Evolutionary conservation across 169 alveolate genomes (phyloP).

Genomic region (Nephromyces sp.): DNA sequence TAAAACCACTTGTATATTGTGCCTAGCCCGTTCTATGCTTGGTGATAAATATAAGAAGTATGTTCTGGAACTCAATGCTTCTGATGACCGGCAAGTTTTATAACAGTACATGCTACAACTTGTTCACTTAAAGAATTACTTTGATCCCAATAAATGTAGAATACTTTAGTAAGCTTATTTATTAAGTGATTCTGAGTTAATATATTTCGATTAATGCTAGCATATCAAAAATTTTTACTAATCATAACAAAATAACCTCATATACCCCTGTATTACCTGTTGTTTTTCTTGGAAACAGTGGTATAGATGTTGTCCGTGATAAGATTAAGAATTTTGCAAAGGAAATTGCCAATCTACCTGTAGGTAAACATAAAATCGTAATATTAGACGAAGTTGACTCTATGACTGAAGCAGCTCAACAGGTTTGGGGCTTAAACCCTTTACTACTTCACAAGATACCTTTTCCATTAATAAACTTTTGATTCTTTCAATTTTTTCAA

Average conservation of each 20-base stretch:
- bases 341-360: conserved; percentile 82
- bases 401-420: conserved; percentile 98
- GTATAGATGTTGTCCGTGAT: conserved; percentile 96
- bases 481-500: not conserved
- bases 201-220: no score
- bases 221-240: no score
- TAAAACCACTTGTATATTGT: conserved; percentile 93
- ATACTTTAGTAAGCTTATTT: no score
- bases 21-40: conserved; percentile 91
- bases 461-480: not conserved
- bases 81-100: conserved; percentile 89
- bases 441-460: no score
- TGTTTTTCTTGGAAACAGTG: conserved; percentile 53
- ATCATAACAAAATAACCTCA: no score
- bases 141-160: no score
- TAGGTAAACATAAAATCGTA: conserved; percentile 89
- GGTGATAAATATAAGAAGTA: conserved; percentile 75
- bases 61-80: conserved; percentile 94
- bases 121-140: no score
- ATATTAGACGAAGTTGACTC: conserved; percentile 99
- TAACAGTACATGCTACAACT: no score
- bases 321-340: conserved; percentile 91
- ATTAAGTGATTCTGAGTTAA: no score
- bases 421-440: no score
- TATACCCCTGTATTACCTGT: no score